phyloP scores from a whole-genome alignment of 768 basidiomycete species.

The Termitomyces sp. region DNA sequence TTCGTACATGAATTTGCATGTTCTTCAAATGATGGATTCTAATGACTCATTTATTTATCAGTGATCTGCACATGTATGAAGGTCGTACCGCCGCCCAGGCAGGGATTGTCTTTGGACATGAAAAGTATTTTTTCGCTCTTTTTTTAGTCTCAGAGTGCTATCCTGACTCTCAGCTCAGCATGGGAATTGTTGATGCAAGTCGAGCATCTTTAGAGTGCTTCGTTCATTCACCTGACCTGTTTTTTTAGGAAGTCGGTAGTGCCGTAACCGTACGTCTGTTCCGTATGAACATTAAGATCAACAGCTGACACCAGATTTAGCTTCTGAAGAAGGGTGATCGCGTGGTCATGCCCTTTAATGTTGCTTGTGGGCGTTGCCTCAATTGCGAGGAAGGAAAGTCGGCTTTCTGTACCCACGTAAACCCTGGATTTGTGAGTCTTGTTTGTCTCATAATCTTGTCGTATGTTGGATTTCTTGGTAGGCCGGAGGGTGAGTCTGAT shows the following conservation, averaged over 20 bases:
- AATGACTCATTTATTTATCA: conserved; percentile 9
- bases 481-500: conserved; percentile 42
- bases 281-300: not conserved
- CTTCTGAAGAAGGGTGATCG: conserved; percentile 53
- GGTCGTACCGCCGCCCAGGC: conserved; percentile 47
- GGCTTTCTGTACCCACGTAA: conserved; percentile 55
- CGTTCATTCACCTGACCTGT: not conserved
- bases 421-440: conserved; percentile 49
- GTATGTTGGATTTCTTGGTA: conserved; percentile 7
- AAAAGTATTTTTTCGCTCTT: conserved; percentile 33
- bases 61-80: conserved; percentile 56
- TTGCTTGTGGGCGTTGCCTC: conserved; percentile 52
- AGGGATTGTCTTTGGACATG: conserved; percentile 52
- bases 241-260: conserved; percentile 35
- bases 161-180: conserved; percentile 19
- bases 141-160: not conserved
- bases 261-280: conserved; percentile 33
- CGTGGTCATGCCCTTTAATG: conserved; percentile 61
- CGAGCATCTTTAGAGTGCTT: not conserved
- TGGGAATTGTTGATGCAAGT: conserved; percentile 48
- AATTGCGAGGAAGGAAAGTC: conserved; percentile 53
- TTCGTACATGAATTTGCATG: conserved; percentile 12
- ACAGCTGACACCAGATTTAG: conserved; percentile 17
- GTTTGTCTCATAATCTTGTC: not conserved
- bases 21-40: not conserved